Percentiles rank a stretch among this genome's conserved stretches.
phyloP scores from a whole-genome alignment of 257 asterid species.

The Nicotiana attenuata region DNA sequence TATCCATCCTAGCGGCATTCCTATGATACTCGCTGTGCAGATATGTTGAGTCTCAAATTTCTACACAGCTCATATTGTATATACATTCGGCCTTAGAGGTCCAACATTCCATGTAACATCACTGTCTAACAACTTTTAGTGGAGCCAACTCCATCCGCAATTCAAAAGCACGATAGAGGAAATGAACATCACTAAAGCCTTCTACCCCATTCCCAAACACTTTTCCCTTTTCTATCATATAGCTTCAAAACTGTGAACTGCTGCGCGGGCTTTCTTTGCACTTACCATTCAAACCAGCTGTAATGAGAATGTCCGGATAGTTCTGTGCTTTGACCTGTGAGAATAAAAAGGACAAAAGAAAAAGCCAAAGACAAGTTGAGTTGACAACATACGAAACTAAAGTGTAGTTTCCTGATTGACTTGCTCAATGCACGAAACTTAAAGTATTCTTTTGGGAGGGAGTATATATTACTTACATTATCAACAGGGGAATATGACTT shows the following conservation, averaged over 20 bases:
- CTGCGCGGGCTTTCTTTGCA: constrained; percentile 7
- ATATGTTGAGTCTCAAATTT: background rate
- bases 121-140: background rate
- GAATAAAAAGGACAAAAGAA: constrained; percentile 15
- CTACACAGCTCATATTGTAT: background rate
- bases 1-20: background rate
- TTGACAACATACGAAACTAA: background rate
- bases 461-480: constrained; percentile 48
- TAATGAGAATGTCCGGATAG: constrained; percentile 81
- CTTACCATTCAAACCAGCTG: constrained; percentile 92
- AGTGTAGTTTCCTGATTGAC: background rate
- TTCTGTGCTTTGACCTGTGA: constrained; percentile 62
- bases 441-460: background rate
- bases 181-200: background rate
- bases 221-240: background rate
- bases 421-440: background rate
- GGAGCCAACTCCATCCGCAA: background rate
- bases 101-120: background rate
- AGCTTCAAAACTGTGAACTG: background rate
- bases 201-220: background rate
- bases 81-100: background rate
- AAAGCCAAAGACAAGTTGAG: constrained; percentile 8
- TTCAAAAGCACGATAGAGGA: background rate
- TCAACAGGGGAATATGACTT: constrained; percentile 96
- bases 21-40: background rate